phyloP scores from a whole-genome alignment of 2,329 filamentous ascomycete species.

The Ophiostoma triangulosporum region DNA sequence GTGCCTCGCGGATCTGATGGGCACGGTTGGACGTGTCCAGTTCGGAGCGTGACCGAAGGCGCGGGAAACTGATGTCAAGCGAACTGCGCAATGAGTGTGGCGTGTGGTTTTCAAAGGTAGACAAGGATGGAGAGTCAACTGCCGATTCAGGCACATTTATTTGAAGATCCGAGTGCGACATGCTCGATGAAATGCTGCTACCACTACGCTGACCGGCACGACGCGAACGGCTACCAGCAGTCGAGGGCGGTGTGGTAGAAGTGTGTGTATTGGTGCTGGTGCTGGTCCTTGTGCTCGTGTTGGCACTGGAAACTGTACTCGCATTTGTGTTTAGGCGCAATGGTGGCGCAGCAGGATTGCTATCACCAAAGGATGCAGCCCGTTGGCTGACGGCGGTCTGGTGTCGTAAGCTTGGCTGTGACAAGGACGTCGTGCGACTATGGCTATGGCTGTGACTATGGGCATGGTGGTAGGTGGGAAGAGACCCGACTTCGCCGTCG shows the following conservation, averaged over 20 bases:
- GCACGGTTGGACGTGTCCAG: slow-evolving; percentile 39
- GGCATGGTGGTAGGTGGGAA: slow-evolving; percentile 12
- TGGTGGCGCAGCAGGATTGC: slow-evolving; percentile 18
- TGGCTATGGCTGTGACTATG: slow-evolving; percentile 10
- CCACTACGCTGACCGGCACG: neutral
- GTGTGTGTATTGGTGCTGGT: neutral
- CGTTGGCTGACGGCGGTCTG: slow-evolving; percentile 27
- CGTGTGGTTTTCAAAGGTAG: neutral
- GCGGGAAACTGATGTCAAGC: slow-evolving; percentile 42
- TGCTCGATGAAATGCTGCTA: slow-evolving; percentile 26
- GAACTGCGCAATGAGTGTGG: slow-evolving; percentile 38
- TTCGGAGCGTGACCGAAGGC: slow-evolving; percentile 47
- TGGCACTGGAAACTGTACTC: neutral
- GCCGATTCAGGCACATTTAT: slow-evolving; percentile 19
- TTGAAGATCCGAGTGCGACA: slow-evolving; percentile 33
- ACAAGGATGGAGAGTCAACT: slow-evolving; percentile 17
- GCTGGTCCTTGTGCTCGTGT: neutral
- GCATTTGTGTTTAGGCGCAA: slow-evolving; percentile 27
- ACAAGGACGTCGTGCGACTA: slow-evolving; percentile 15
- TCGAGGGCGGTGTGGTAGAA: slow-evolving; percentile 11
- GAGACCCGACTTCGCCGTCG: slow-evolving; percentile 9
- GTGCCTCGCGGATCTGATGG: slow-evolving; percentile 46
- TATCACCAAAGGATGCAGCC: slow-evolving; percentile 27
- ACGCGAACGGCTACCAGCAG: slow-evolving; percentile 8
- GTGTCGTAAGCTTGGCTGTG: slow-evolving; percentile 20